Evolutionary conservation across 352 stramenopile species (phyloP).

Genomic region (Thalassiosira tumida): DNA sequence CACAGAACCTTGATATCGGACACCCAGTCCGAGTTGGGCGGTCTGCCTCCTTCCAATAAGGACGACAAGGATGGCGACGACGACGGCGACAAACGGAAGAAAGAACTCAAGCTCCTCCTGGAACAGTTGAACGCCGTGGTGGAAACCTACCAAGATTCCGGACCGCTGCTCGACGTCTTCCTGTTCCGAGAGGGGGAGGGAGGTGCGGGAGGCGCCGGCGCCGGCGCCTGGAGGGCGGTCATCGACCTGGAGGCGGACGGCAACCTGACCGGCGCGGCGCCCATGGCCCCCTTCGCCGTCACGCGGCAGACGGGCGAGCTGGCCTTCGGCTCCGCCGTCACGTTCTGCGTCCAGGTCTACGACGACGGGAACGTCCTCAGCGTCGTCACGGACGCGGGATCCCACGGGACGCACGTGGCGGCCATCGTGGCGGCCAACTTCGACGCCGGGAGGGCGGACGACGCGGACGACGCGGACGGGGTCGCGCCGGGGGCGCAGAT

Average conservation of each 20-base stretch:
- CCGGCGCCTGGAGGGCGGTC: conserved; percentile 75
- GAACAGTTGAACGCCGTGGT: conserved; percentile 38
- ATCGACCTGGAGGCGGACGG: conserved; percentile 90
- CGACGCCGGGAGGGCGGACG: neutral
- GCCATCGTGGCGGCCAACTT: conserved; percentile 94
- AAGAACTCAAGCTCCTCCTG: conserved; percentile 39
- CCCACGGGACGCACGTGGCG: conserved; percentile 96
- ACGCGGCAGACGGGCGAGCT: conserved; percentile 84
- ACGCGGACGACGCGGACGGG: conserved; percentile 83
- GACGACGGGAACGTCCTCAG: conserved; percentile 94
- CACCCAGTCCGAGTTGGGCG: conserved; percentile 44
- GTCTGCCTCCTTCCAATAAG: neutral
- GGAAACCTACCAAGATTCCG: conserved; percentile 90
- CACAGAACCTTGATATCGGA: conserved; percentile 50
- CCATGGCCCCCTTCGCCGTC: conserved; percentile 82
- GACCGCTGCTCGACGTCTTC: conserved; percentile 94
- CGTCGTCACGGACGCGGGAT: conserved; percentile 94
- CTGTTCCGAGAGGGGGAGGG: conserved; percentile 93
- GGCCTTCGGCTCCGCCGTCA: conserved; percentile 93
- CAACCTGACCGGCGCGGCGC: conserved; percentile 91
- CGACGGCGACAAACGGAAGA: conserved; percentile 25
- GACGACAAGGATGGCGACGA: conserved; percentile 3
- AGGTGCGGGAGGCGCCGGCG: no score
- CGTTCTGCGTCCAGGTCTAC: conserved; percentile 96
- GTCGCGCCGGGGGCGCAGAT: conserved; percentile 95